phyloP scores from a whole-genome alignment of 805 yeast species.

The Myxozyma geophila region DNA sequence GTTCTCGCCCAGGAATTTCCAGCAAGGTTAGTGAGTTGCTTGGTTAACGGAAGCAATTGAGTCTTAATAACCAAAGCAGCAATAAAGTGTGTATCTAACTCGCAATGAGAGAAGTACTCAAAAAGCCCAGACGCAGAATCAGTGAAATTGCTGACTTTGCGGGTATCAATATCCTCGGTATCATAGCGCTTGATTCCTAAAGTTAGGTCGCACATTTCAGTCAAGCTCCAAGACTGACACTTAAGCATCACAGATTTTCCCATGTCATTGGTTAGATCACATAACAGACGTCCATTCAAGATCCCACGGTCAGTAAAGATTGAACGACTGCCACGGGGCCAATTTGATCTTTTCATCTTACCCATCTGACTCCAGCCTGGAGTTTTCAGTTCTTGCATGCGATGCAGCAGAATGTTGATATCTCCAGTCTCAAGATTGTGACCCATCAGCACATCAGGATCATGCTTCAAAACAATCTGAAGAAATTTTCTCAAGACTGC shows the following conservation, averaged over 20 bases:
- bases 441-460: conserved; percentile 91
- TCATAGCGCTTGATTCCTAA: conserved; percentile 72
- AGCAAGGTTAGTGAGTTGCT: conserved; percentile 88
- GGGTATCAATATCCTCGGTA: conserved; percentile 66
- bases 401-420: conserved; percentile 76
- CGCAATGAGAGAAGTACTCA: conserved; percentile 72
- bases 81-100: conserved; percentile 65
- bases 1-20: conserved; percentile 98
- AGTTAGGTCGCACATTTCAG: conserved; percentile 86
- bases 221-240: conserved; percentile 92
- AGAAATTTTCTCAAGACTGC: conserved; percentile 74
- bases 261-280: conserved; percentile 93
- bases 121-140: conserved; percentile 70
- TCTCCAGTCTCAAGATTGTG: conserved; percentile 81
- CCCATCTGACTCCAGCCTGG: conserved; percentile 82
- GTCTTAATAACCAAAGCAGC: conserved; percentile 79
- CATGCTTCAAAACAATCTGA: conserved; percentile 71
- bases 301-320: conserved; percentile 65
- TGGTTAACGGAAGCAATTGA: conserved; percentile 86
- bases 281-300: conserved; percentile 80
- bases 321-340: conserved; percentile 78
- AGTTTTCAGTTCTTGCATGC: conserved; percentile 76
- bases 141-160: conserved; percentile 53
- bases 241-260: conserved; percentile 90
- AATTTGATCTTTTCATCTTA: conserved; percentile 66